Base-by-base conservation (phyloP, 352 stramenopile genomes). In the Phytopythium oedochilum region DNA sequence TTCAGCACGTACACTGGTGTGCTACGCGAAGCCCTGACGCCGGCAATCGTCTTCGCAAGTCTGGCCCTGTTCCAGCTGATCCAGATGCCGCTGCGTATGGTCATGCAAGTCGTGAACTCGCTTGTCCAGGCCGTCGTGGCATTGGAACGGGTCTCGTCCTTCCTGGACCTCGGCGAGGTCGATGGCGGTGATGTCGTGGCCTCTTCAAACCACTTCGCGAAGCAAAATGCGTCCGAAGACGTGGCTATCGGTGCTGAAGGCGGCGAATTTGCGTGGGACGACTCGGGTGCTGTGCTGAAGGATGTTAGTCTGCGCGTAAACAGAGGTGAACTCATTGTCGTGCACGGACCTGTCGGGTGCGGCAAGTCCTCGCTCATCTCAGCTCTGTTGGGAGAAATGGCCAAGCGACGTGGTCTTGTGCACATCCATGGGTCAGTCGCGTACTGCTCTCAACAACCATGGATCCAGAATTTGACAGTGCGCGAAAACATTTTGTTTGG, bases 401-500 rank as follows among this genome's bases (percentile, higher is more conserved):
- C 82, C 56, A 72, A 66, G 35, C 50, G 32, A 44, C 46, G 31
- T 25, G 62, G 59, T 3, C 31, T 31, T 7, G 58, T 70, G 14
- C 69, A 50, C 35, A 44, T 71, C 3, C 62, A 65, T 22, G 73
- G 65, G n/a, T 55, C 44, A 42, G 36, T 96, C 3, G 85, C 86
- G 7, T 96, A 90, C 63, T 92, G 74, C 53, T 75, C 87, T n/a
- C 92, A 97, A 62, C 75, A 89, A 32, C 78, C 90, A 23, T 98
- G 87, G 83, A 96, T 98, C 49, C 64, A 97, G 39, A 96, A 97
- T 34, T 65, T 77, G 70, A 77, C 67, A 8, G 57, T 79, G 8
- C 70, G 61, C 1, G 64, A 79, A 20, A 98, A 98, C 64, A 96
- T 98, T 57, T 63, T 98, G 15, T 98, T 98, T 67, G 89, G 90